phyloP scores from a whole-genome alignment of 345 rosid genomes.

The Salix udensis region DNA sequence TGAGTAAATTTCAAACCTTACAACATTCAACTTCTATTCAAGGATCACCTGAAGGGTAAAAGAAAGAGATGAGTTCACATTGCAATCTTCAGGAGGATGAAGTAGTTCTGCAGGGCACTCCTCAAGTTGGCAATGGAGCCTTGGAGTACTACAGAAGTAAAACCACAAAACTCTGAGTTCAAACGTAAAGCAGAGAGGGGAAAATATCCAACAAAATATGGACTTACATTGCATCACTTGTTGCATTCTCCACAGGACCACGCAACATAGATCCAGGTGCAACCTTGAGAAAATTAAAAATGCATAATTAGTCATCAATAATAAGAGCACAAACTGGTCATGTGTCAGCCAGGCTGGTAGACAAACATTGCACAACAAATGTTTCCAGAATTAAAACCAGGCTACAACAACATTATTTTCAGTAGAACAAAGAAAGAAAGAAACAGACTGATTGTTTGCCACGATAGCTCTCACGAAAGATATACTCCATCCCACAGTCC shows the following conservation, averaged over 20 bases:
- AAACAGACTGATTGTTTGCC: not conserved
- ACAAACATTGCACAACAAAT: not conserved
- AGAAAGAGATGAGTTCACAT: conserved; percentile 87
- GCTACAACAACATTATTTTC: not conserved
- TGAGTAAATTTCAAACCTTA: conserved; percentile 12
- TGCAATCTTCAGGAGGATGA: conserved; percentile 98
- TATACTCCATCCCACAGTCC: not conserved
- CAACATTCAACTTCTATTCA: conserved; percentile 11
- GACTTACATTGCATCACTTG: conserved; percentile 83
- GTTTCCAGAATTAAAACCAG: not conserved
- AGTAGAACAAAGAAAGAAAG: not conserved
- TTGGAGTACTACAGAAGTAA: conserved; percentile 60
- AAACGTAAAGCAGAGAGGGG: not conserved
- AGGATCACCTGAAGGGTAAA: conserved; percentile 90
- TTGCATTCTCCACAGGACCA: conserved; percentile 81
- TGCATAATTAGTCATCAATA: conserved; percentile 1
- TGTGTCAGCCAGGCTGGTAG: not conserved
- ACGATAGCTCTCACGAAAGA: not conserved
- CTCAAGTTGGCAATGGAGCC: conserved; percentile 71
- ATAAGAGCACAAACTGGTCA: not conserved
- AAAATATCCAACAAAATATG: conserved; percentile 10
- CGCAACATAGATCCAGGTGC: conserved; percentile 88
- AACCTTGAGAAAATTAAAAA: conserved; percentile 51
- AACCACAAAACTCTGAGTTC: conserved; percentile 11
- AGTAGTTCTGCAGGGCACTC: conserved; percentile 85